Evolutionary conservation across 805 yeast genomes (phyloP).

Genomic region (Candida maltosa): DNA sequence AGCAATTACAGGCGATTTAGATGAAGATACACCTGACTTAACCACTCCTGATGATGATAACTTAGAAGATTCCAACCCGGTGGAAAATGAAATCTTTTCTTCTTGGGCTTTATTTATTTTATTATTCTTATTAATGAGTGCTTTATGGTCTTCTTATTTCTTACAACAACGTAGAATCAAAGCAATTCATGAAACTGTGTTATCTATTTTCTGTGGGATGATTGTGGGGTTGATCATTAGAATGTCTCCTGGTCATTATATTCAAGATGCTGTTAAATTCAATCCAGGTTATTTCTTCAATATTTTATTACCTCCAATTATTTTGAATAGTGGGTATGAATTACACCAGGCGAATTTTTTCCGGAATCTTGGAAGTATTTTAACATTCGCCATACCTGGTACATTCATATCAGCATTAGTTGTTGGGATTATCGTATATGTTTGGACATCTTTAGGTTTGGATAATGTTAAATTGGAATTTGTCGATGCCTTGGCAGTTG

Average conservation of each 20-base stretch:
- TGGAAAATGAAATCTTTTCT: conserved; percentile 90
- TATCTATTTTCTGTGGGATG: conserved; percentile 96
- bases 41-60: conserved; percentile 46
- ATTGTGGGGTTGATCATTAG: conserved; percentile 88
- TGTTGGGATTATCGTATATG: conserved; percentile 77
- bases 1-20: conserved; percentile 26
- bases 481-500: conserved; percentile 96
- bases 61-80: conserved; percentile 72
- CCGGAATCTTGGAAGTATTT: conserved; percentile 82
- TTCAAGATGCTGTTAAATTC: conserved; percentile 94
- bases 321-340: conserved; percentile 94
- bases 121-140: conserved; percentile 73
- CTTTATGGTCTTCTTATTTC: conserved; percentile 93
- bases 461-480: conserved; percentile 87
- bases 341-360: conserved; percentile 94
- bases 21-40: conserved; percentile 38
- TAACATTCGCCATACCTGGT: conserved; percentile 95
- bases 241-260: conserved; percentile 91
- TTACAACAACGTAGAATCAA: conserved; percentile 87
- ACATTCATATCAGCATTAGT: conserved; percentile 91
- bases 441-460: conserved; percentile 89
- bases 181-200: conserved; percentile 95
- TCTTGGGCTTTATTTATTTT: conserved; percentile 96
- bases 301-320: conserved; percentile 91
- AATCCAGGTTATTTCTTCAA: conserved; percentile 93